Conservation (phyloP, 805 yeast species). For the Hanseniaspora lindneri region DNA sequence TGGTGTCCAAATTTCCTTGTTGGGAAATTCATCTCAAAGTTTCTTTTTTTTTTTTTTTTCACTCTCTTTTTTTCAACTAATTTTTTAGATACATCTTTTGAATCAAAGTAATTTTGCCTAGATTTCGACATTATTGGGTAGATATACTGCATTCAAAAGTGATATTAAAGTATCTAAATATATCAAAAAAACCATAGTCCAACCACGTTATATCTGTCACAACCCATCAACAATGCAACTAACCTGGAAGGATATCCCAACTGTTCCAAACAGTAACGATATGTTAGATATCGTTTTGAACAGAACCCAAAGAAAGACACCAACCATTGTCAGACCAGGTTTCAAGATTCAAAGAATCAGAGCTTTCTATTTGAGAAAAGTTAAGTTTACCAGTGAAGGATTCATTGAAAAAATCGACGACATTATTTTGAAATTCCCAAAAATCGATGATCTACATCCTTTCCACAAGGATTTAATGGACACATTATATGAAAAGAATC, state of each 20-base stretch:
- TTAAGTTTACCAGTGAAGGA: constrained; percentile 91
- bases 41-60: neutral
- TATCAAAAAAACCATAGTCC: neutral
- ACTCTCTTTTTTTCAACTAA: too few relatives aligned
- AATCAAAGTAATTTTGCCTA: too few relatives aligned
- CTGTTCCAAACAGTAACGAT: constrained; percentile 85
- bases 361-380: constrained; percentile 96
- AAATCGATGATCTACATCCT: constrained; percentile 94
- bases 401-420: constrained; percentile 86
- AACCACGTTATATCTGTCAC: neutral
- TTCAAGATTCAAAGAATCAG: constrained; percentile 92
- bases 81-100: too few relatives aligned
- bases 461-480: constrained; percentile 97
- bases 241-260: constrained; percentile 96
- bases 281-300: constrained; percentile 91
- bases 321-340: constrained; percentile 96
- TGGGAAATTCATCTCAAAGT: neutral
- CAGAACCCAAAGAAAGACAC: constrained; percentile 97
- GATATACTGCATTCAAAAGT: too few relatives aligned
- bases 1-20: constrained; percentile 6
- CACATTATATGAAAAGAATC: constrained; percentile 94
- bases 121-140: neutral
- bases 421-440: constrained; percentile 79
- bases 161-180: too few relatives aligned
- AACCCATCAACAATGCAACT: constrained; percentile 57